Base-by-base conservation (phyloP, 23 red algal genomes). In the Gracilaria domingensis region DNA sequence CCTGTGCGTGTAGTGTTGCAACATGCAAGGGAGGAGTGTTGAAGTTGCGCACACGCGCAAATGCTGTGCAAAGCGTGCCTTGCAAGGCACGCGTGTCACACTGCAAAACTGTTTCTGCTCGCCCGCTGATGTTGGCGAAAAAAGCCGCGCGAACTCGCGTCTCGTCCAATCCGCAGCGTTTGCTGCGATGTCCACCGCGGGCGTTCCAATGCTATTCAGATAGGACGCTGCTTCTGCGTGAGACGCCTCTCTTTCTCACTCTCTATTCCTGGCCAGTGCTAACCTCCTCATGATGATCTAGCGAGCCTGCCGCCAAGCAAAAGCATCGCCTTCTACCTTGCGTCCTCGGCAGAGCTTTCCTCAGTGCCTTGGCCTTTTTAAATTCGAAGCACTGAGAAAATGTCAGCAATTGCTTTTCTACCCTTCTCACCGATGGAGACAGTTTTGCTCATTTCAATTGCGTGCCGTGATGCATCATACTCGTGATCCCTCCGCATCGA, bases 1-100 rank as follows among this genome's bases (percentile, higher is more conserved):
- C 16, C 16, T 30, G 16, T 55, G 51, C 51, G 51, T 55, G 51
- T 55, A 17, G 51, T 16, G 17, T 55, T 55, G 51, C 13, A 1
- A 20, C 51, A 11, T 37, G 64, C 64, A 69, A 32, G 11, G 11
- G 11, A 45, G 5, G 4, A 45, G 4, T 45, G 42, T 45, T 45
- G 42, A 69, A 37, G 64, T 69, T 69, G 64, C 64, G 64, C 13
- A 69, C 13, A 37, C 26, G 32, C 64, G 64, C 64, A 69, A 69
- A 69, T 69, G 64, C 64, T 37, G 64, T 69, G 64, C 28, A 69
- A 65, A 25, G 24, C 3, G 59, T 23, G 14, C n/a, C 17, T 30
- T 69, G 32, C 23, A 37, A 69, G 38, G 38, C 14, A 69, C 64
- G 64, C 30, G 32, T 32, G 64, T 69, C 64, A 69, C 30, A 69